Percentiles rank a stretch among this genome's conserved stretches.
These are phyloP conservation scores for Leishmania turanica DNA, from an alignment of 208 protist species.

Conservation along the genomic window DNA sequence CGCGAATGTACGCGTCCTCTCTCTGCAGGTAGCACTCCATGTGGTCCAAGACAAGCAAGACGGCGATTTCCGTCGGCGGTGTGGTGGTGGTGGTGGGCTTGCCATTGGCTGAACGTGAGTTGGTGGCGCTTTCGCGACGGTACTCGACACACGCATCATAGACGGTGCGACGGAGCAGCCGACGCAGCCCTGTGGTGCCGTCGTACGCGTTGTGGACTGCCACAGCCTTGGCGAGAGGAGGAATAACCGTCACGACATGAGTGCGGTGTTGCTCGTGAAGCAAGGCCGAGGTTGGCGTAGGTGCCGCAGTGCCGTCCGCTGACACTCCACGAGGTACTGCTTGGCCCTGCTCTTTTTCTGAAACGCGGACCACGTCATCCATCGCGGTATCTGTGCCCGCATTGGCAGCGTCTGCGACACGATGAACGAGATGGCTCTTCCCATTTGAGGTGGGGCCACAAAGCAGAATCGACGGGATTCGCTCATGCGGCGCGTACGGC, in stretches of 20 bases:
- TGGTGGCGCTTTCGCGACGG: not conserved
- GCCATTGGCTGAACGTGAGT: not conserved
- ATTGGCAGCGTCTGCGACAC: slow-evolving; percentile 2
- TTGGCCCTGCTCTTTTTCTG: not conserved
- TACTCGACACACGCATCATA: slow-evolving; percentile 10
- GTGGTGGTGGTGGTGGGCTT: not conserved
- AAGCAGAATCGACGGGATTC: slow-evolving; percentile 52
- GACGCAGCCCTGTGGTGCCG: slow-evolving; percentile 50
- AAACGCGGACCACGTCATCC: not conserved
- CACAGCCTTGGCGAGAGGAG: slow-evolving; percentile 36
- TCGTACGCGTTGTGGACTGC: slow-evolving; percentile 37
- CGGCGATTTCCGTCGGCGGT: slow-evolving; percentile 3
- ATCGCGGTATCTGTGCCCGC: not conserved
- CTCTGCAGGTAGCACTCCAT: slow-evolving; percentile 52
- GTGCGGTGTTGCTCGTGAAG: not conserved
- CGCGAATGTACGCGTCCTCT: slow-evolving; percentile 4
- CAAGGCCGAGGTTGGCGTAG: not conserved
- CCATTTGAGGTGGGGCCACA: slow-evolving; percentile 61
- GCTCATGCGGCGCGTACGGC: slow-evolving; percentile 37
- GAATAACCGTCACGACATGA: slow-evolving; percentile 28
- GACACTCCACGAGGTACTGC: not conserved
- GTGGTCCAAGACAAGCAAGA: slow-evolving; percentile 73
- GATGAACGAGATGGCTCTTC: slow-evolving; percentile 57
- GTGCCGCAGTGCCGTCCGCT: not conserved
- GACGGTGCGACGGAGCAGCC: slow-evolving; percentile 38